Base-by-base conservation (phyloP, 2,329 filamentous ascomycete species). In the Apiospora marii region DNA sequence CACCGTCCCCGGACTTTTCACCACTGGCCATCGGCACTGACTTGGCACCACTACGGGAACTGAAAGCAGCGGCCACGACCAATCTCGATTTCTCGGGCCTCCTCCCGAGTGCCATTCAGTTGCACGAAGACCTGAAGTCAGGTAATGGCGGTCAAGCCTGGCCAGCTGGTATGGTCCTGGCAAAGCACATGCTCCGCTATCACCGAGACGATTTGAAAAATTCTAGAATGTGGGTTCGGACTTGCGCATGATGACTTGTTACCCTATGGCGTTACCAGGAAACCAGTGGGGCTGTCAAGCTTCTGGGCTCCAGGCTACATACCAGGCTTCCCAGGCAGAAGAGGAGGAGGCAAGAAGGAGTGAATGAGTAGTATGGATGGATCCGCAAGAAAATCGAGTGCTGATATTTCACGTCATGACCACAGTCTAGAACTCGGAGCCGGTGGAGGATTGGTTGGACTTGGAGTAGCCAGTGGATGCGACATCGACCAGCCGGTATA, bases 141-240 rank as follows among this genome's bases (percentile, higher is more conserved):
- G 96, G 96, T 74, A 98, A 96, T 82, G 96, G 96, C 68, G 96
- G 96, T 2, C 94, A 97, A 83, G 88, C 97, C 14, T 98, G 96
- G 96, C 96, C 95, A 3, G 96, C 96, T 0, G 96, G 96, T 14
- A 93, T 97, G 91, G 90, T 96, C 22, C 86, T 99, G 70, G 90
- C 93, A 27, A 94, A 92, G 82, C 97, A 98, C 81, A 89, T 98
- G 88, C 87, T 98, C 73, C 89, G 92, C 70, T 92, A 92, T 79
- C 93, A 94, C 77, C 85, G 85, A 74, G 84, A 88, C n/a, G 85
- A 89, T 76, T 82, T 97, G 75, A 83, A 82, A 72, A 85, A 89
- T 72, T 92, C 93, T 75, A 89, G 90, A 82, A 94, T 97, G 94
- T 97, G 82, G 82, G 92, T 89, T 78, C 68, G 67, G 51, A 70